Conservation (phyloP, 2,329 filamentous ascomycete species). For the Lachnellula cervina region DNA sequence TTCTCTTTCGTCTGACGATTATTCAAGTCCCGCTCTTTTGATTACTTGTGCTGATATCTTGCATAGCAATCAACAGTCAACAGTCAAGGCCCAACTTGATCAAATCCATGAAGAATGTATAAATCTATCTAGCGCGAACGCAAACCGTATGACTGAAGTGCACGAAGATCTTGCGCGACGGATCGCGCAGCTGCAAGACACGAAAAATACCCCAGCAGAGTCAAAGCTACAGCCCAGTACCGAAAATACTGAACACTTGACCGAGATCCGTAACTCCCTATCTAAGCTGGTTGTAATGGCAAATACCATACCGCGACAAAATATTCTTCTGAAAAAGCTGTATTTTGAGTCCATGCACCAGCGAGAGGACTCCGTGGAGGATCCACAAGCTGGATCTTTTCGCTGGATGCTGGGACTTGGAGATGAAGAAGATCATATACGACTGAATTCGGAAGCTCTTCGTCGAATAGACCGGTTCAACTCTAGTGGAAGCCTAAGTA, state of each 20-base stretch:
- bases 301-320: not conserved
- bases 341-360: not conserved
- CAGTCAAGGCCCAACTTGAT: not conserved
- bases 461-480: too few relatives aligned
- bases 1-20: not conserved
- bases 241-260: too few relatives aligned
- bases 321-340: not conserved
- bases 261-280: not conserved
- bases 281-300: not conserved
- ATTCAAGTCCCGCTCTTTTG: not conserved
- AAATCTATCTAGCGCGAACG: not conserved
- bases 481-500: too few relatives aligned
- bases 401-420: not conserved
- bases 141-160: not conserved
- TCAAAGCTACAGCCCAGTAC: not conserved
- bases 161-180: not conserved
- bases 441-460: too few relatives aligned
- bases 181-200: not conserved
- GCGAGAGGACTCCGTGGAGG: not conserved
- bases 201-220: not conserved
- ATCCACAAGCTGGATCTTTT: not conserved
- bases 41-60: not conserved
- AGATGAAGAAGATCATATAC: not conserved
- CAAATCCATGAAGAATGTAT: not conserved
- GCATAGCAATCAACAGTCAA: not conserved